phyloP scores from a whole-genome alignment of 225 moss, liverwort and hornwort genomes.

The Physcomitrellopsis africana region DNA sequence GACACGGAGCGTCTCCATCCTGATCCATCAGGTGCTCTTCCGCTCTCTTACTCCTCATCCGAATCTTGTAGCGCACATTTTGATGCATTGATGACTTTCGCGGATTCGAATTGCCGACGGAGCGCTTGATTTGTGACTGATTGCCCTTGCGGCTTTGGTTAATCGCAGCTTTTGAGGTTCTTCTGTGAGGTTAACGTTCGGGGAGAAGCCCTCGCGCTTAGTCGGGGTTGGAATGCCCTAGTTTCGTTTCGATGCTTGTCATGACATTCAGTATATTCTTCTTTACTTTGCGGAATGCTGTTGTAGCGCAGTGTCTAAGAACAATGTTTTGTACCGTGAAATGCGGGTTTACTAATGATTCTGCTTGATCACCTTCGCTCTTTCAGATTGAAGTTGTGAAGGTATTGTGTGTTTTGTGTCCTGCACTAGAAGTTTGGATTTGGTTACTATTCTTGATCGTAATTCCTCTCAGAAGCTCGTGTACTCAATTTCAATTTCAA shows the following conservation, averaged over 20 bases:
- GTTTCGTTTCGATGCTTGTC: not conserved
- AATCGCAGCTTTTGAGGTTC: not conserved
- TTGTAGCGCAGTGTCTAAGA: not conserved
- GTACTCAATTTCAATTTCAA: not conserved
- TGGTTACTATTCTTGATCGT: not conserved
- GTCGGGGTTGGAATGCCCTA: not conserved
- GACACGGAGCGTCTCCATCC: not conserved
- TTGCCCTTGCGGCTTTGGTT: too few species aligned
- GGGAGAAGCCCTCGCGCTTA: not conserved
- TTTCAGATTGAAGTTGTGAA: constrained; percentile 1
- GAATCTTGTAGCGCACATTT: not conserved
- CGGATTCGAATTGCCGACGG: not conserved
- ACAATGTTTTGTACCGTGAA: not conserved
- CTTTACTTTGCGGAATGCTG: not conserved
- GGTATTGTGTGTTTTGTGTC: not conserved
- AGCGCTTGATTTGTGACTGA: not conserved
- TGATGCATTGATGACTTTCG: not conserved
- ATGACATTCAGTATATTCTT: not conserved
- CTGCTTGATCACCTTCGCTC: not conserved
- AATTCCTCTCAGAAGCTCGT: not conserved
- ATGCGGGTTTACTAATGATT: not conserved
- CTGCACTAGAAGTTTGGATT: not conserved
- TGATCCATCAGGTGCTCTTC: constrained; percentile 16
- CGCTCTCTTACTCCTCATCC: not conserved
- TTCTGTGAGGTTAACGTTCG: not conserved